phyloP scores from a whole-genome alignment of 1,284 basidiomycete genomes.

The Tilletia indica region DNA sequence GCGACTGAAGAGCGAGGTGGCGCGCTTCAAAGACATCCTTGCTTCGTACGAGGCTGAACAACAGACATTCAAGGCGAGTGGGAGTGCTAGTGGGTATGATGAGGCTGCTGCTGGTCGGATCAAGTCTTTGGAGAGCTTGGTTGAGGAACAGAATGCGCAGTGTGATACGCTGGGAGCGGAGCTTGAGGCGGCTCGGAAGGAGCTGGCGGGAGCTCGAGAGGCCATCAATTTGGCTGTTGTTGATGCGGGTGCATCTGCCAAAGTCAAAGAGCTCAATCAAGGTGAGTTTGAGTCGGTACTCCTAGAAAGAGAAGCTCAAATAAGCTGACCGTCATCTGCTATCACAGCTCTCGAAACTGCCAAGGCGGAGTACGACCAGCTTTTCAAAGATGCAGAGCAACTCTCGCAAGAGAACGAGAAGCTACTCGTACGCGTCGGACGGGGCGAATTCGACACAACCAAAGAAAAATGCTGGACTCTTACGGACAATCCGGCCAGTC shows the following conservation, averaged over 20 bases:
- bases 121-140: conserved; percentile 40
- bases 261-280: background rate
- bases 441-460: conserved; percentile 73
- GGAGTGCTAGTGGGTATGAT: conserved; percentile 32
- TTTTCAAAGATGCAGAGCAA: conserved; percentile 62
- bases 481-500: conserved; percentile 71
- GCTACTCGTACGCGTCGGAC: conserved; percentile 62
- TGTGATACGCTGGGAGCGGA: conserved; percentile 19
- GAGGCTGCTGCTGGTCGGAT: conserved; percentile 48
- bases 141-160: conserved; percentile 41
- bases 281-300: background rate
- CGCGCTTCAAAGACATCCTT: conserved; percentile 35
- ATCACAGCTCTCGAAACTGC: background rate
- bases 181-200: conserved; percentile 19
- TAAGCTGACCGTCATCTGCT: conserved; percentile 21
- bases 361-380: conserved; percentile 15
- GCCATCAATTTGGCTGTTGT: background rate
- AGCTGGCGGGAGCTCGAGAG: background rate
- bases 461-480: conserved; percentile 70
- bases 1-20: conserved; percentile 32
- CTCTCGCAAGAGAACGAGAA: conserved; percentile 73
- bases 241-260: conserved; percentile 14
- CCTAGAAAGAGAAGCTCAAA: too few relatives aligned
- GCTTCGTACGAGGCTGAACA: conserved; percentile 35
- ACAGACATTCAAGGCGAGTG: conserved; percentile 44